phyloP scores from a whole-genome alignment of 441 rosid species.

The Codiaeum variegatum region DNA sequence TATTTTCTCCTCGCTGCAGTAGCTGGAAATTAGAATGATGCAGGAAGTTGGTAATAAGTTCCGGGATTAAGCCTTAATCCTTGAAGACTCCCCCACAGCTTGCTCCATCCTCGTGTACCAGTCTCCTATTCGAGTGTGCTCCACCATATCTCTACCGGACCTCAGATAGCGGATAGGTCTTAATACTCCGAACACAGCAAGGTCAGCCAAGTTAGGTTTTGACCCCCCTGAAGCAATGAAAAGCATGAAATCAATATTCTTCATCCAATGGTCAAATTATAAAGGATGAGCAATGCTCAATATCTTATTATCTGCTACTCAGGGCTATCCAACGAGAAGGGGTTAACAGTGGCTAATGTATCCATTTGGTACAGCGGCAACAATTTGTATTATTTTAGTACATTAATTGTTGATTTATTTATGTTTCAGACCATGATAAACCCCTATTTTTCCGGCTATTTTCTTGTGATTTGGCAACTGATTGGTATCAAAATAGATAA shows the following conservation, averaged over 20 bases:
- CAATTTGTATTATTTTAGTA: too few species aligned
- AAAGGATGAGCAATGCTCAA: neutral
- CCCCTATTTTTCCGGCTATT: too few species aligned
- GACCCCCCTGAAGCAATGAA: conserved; percentile 49
- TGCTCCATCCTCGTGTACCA: conserved; percentile 72
- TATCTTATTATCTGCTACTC: too few species aligned
- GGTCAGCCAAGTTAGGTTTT: conserved; percentile 81
- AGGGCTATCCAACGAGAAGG: neutral
- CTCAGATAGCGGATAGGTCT: conserved; percentile 72
- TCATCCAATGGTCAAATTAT: neutral
- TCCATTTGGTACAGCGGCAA: too few species aligned
- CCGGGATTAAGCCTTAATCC: conserved; percentile 32
- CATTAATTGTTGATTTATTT: too few species aligned
- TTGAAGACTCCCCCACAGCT: conserved; percentile 57
- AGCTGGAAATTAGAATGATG: neutral
- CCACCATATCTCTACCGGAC: conserved; percentile 83
- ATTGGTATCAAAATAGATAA: too few species aligned
- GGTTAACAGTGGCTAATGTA: too few species aligned
- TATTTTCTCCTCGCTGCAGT: neutral
- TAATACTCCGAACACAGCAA: conserved; percentile 75
- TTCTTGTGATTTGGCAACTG: too few species aligned
- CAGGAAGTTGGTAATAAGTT: neutral
- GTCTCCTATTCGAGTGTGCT: conserved; percentile 68
- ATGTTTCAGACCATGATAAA: too few species aligned
- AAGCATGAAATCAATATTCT: conserved; percentile 3